Base-by-base conservation (phyloP, 495 filamentous ascomycete genomes). In the Penicillium arizonense region DNA sequence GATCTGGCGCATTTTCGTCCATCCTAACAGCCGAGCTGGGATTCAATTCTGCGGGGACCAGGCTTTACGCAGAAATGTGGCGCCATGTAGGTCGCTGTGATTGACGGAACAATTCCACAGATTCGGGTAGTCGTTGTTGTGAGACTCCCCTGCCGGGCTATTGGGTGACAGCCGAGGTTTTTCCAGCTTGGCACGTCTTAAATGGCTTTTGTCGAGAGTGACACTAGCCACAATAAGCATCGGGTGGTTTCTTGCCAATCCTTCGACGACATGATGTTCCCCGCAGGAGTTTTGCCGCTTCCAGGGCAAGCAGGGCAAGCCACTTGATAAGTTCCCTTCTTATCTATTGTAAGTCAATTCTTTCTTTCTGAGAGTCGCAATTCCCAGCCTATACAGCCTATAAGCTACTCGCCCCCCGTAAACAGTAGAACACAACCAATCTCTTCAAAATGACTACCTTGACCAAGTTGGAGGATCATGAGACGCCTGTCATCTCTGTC, bases 401-500 rank as follows among this genome's bases (percentile, higher is more conserved):
- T 24, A 30, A 30, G 28, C 28, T 30, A 9, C 28, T 40, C 11
- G 23, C 37, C 37, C 6, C 4, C 16, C 3, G 18, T 24, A 42
- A 42, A 4, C 13, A 10, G 39, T 42, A 42, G 39, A 43, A 32
- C 3, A 9, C 14, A 13, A 16, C 37, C 24, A 20, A 13, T 32
- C 13, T 36, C 47, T 24, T 41, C 52, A 52, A 40, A 33, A 88
- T 89, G 86, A 81, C 87, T 12, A 85, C 85, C 20, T 89, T 87
- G 62, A 89, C 86, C 13, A 82, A 81, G 52, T 80, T 87, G 54
- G 56, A 57, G 4, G 80, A 82, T 23, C 74, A 72, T 44, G 79
- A 82, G 49, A 75, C 70, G 41, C 79, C 86, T 24, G 75, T 75
- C 39, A 84, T 90, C 53, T 77, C 77, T 51, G 73, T 88, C 28